Evolutionary conservation across 2,329 filamentous ascomycete species (phyloP).

Genomic region (Fusarium incarnatum): DNA sequence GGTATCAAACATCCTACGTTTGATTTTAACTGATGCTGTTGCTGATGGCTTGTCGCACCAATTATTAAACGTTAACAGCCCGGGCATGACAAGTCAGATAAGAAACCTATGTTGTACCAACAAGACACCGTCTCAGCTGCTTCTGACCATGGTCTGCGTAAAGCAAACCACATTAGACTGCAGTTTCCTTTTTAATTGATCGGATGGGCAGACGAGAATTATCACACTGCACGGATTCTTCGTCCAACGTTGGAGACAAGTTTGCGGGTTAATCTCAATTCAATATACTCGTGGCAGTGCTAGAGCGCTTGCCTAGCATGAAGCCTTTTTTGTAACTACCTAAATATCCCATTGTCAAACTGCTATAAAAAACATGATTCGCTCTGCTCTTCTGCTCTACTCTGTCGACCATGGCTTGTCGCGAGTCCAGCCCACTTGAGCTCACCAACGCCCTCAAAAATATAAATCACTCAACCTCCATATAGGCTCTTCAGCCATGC

Average conservation of each 20-base stretch:
- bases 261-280: constrained; percentile 27
- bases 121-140: not conserved
- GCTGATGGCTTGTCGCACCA: constrained; percentile 1
- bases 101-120: not conserved
- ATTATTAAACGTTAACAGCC: not conserved
- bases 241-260: not conserved
- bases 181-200: not conserved
- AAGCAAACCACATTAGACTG: not conserved
- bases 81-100: not conserved
- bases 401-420: constrained; percentile 34
- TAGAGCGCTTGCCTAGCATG: constrained; percentile 44
- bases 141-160: not conserved
- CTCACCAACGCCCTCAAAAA: constrained; percentile 47
- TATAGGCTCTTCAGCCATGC: constrained; percentile 45
- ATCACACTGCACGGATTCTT: not conserved
- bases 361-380: constrained; percentile 39
- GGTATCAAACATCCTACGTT: not conserved
- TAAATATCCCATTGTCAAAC: constrained; percentile 40
- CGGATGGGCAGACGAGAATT: not conserved
- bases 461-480: constrained; percentile 45
- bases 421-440: constrained; percentile 48
- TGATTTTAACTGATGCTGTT: constrained; percentile 7
- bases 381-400: constrained; percentile 42
- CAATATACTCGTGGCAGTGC: constrained; percentile 42
- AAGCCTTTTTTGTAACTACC: constrained; percentile 46